These are phyloP conservation scores for Wickerhamiella sergipiensis DNA, from an alignment of 805 yeast species.

Conservation along the genomic window DNA sequence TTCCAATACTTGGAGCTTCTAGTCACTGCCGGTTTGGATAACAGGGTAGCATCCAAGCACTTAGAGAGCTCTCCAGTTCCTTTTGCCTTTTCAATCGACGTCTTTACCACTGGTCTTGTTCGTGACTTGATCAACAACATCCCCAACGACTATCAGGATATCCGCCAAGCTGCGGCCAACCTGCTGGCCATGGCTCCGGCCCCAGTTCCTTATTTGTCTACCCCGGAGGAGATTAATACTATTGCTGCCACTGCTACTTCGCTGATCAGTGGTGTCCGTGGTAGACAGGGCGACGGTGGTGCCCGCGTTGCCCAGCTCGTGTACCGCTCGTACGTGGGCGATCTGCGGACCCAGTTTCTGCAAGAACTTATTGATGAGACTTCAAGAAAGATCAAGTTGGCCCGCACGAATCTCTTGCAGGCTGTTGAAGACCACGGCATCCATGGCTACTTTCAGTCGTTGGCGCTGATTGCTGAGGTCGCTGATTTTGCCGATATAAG, in stretches of 20 bases:
- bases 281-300: conserved; percentile 67
- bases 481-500: conserved; percentile 11
- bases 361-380: conserved; percentile 21
- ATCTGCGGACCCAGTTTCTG: conserved; percentile 18
- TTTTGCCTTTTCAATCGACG: conserved; percentile 34
- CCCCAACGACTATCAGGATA: conserved; percentile 63
- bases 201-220: conserved; percentile 19
- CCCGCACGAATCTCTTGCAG: conserved; percentile 25
- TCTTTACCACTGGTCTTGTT: conserved; percentile 31
- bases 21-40: conserved; percentile 44
- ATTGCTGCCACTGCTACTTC: conserved; percentile 18
- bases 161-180: conserved; percentile 39
- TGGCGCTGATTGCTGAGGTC: conserved; percentile 33
- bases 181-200: conserved; percentile 35
- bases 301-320: conserved; percentile 47
- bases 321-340: conserved; percentile 25
- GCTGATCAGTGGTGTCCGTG: conserved; percentile 28
- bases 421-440: conserved; percentile 40
- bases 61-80: conserved; percentile 33
- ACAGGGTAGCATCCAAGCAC: conserved; percentile 25
- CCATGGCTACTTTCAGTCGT: conserved; percentile 59
- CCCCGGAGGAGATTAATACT: conserved; percentile 14
- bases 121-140: conserved; percentile 47
- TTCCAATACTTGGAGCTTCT: conserved; percentile 34
- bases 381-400: conserved; percentile 24